Percentiles rank a stretch among this genome's conserved stretches.
Evolutionary conservation across 164 flowering plant genomes (phyloP).

Genomic region (Santalum album): DNA sequence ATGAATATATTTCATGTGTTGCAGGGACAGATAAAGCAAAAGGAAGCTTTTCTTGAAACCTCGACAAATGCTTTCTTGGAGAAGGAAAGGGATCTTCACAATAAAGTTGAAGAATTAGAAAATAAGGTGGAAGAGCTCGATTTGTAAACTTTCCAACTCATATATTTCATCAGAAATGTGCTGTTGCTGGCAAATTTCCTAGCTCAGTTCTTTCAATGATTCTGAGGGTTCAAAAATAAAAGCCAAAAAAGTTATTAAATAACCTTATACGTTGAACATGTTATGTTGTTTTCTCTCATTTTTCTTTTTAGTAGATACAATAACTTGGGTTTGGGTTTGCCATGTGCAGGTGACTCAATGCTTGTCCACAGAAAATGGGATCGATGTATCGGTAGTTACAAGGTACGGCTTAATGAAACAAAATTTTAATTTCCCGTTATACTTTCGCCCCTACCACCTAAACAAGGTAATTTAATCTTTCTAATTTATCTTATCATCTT

Average conservation of each 20-base stretch:
- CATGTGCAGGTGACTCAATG: too few relatives aligned
- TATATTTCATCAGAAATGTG: too few relatives aligned
- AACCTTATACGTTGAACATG: too few relatives aligned
- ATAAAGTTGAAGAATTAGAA: constrained; percentile 56
- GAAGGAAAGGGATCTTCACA: constrained; percentile 60
- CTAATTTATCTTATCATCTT: background rate
- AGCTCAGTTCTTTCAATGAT: too few relatives aligned
- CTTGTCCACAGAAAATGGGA: constrained; percentile 4
- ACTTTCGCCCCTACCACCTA: background rate
- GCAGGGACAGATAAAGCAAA: constrained; percentile 56
- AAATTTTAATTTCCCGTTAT: background rate
- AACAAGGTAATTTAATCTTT: constrained; percentile 6
- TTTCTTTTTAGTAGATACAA: too few relatives aligned
- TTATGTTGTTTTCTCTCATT: too few relatives aligned
- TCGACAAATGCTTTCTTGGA: constrained; percentile 46
- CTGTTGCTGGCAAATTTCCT: too few relatives aligned
- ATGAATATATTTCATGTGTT: constrained; percentile 5
- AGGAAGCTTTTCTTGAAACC: constrained; percentile 54
- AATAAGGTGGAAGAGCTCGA: constrained; percentile 32
- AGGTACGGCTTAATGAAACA: constrained; percentile 11
- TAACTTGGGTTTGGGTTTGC: too few relatives aligned
- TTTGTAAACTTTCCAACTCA: too few relatives aligned
- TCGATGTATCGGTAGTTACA: background rate
- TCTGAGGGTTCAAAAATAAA: too few relatives aligned
- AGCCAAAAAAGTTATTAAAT: too few relatives aligned